These are phyloP conservation scores for Miscanthus sacchariflorus DNA, from an alignment of 202 grass and related monocot genomes.

Conservation along the genomic window DNA sequence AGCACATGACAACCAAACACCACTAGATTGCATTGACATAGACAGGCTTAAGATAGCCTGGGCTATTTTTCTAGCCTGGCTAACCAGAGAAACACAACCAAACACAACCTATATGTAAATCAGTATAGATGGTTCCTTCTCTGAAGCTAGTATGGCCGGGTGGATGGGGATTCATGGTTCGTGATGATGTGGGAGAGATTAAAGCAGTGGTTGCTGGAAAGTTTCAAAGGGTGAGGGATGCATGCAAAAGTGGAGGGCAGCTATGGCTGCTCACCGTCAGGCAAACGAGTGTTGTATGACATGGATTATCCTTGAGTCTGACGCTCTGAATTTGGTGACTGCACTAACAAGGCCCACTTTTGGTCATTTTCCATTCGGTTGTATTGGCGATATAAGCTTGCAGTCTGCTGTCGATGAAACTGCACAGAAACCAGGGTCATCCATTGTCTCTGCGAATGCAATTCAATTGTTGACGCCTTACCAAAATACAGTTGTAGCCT, in stretches of 20 bases:
- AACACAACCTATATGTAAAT: background rate
- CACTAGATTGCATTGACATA: too few species aligned
- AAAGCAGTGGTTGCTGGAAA: background rate
- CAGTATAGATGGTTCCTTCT: background rate
- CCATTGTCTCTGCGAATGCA: background rate
- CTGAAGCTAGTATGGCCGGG: background rate
- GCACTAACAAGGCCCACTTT: constrained; percentile 1
- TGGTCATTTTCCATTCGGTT: background rate
- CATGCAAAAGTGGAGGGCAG: background rate
- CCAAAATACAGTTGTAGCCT: background rate
- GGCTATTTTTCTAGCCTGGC: too few species aligned
- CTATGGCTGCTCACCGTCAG: background rate
- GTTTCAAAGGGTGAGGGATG: background rate
- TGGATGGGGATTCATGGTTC: background rate
- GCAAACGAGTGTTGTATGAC: background rate
- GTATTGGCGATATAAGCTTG: background rate
- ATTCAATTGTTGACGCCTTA: background rate
- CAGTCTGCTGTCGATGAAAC: background rate
- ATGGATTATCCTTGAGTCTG: background rate
- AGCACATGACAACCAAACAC: too few species aligned
- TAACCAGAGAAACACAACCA: too few species aligned
- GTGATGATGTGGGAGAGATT: background rate
- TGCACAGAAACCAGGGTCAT: background rate
- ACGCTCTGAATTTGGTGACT: background rate
- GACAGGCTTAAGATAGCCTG: too few species aligned